Percentiles rank a stretch among this genome's conserved stretches.
Evolutionary conservation across 768 basidiomycete genomes (phyloP).

Genomic region (Trametes gibbosa): DNA sequence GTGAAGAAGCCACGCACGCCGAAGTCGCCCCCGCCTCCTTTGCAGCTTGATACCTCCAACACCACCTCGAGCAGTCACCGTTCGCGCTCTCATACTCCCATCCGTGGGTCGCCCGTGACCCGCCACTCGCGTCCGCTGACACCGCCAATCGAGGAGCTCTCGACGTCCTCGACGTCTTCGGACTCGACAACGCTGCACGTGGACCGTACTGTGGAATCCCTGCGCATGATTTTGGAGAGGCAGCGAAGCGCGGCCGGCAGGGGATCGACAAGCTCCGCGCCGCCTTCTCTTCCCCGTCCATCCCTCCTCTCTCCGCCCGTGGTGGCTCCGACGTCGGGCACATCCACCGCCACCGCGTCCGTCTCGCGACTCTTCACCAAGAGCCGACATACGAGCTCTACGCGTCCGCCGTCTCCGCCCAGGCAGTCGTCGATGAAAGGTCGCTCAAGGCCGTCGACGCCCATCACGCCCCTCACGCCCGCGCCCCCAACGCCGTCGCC

Average conservation of each 20-base stretch:
- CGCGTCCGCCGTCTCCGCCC: conserved; percentile 62
- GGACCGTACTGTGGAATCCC: conserved; percentile 60
- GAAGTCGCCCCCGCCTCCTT: conserved; percentile 19
- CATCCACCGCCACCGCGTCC: conserved; percentile 74
- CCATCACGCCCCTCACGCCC: conserved; percentile 19
- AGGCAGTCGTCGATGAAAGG: conserved; percentile 46
- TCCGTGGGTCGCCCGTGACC: conserved; percentile 23
- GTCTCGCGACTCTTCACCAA: conserved; percentile 76
- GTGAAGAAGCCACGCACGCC: conserved; percentile 15
- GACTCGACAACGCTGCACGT: conserved; percentile 57
- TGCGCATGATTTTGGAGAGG: conserved; percentile 64
- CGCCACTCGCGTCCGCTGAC: conserved; percentile 43
- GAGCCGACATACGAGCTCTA: conserved; percentile 54
- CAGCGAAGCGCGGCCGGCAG: conserved; percentile 12
- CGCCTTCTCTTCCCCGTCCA: conserved; percentile 40
- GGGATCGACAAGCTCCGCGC: conserved; percentile 23
- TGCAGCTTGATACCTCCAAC: conserved; percentile 8
- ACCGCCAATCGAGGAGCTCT: conserved; percentile 55
- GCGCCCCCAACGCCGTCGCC: conserved; percentile 32
- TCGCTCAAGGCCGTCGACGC: conserved; percentile 36
- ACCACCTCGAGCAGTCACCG: conserved; percentile 11
- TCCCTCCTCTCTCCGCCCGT: conserved; percentile 46
- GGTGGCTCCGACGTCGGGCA: conserved; percentile 51
- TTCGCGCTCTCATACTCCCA: conserved; percentile 32
- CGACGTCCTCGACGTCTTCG: conserved; percentile 48